Conservation (phyloP, 305 asterid genomes). For the Stenogyne calaminthoides region DNA sequence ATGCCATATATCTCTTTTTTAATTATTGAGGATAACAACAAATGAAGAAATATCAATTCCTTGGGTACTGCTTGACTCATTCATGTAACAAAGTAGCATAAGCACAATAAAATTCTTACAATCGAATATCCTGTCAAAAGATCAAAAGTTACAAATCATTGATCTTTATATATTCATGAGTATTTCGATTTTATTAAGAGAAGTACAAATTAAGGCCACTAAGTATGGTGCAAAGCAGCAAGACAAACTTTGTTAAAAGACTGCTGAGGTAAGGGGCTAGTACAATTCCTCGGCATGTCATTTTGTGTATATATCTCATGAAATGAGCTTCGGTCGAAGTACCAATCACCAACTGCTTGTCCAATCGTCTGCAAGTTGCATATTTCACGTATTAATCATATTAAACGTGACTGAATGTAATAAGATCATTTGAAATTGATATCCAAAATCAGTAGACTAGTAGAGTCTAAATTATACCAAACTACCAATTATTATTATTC, state of each 20-base stretch:
- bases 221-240: neutral
- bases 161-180: neutral
- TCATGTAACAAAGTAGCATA: neutral
- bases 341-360: slow-evolving; percentile 32
- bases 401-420: neutral
- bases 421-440: neutral
- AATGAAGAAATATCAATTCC: neutral
- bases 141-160: neutral
- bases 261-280: no score
- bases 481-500: no score
- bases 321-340: slow-evolving; percentile 21
- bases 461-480: neutral
- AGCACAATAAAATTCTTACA: neutral
- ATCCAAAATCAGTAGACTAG: neutral
- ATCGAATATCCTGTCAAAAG: neutral
- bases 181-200: neutral
- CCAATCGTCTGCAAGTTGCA: slow-evolving; percentile 27
- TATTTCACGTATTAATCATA: neutral
- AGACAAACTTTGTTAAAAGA: neutral
- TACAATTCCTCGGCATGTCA: slow-evolving; percentile 20
- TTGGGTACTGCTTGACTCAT: neutral
- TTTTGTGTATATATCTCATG: slow-evolving; percentile 7
- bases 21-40: no score
- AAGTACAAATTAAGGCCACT: neutral
- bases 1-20: no score